Evolutionary conservation across 345 rosid species (phyloP).

Genomic region (Iberis pinnata): DNA sequence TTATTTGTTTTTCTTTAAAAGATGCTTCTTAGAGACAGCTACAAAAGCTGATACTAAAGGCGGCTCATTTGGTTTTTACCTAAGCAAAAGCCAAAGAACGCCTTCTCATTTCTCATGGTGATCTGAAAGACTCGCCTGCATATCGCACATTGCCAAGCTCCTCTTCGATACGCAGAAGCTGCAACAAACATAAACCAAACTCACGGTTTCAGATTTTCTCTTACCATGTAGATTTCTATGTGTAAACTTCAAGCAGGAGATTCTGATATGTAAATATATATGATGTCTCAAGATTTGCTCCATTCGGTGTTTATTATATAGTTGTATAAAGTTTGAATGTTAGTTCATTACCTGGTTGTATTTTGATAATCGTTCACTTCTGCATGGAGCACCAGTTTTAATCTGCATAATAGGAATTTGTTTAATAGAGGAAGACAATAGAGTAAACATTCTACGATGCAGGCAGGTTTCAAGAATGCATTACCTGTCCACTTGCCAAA

Average conservation of each 20-base stretch:
- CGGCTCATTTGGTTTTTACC: slow-evolving; percentile 7
- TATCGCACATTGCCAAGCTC: slow-evolving; percentile 81
- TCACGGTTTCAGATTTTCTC: neutral
- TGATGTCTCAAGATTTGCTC: slow-evolving; percentile 5
- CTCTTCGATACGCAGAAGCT: slow-evolving; percentile 97
- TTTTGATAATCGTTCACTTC: slow-evolving; percentile 93
- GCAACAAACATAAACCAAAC: slow-evolving; percentile 28
- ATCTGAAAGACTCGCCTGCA: slow-evolving; percentile 85
- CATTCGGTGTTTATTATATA: neutral
- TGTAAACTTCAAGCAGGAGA: neutral
- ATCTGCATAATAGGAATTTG: slow-evolving; percentile 43
- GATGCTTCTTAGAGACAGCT: slow-evolving; percentile 3
- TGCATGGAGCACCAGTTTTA: slow-evolving; percentile 98
- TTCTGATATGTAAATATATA: no score
- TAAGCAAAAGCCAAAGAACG: slow-evolving; percentile 5
- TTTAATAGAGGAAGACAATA: neutral
- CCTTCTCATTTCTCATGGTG: slow-evolving; percentile 43
- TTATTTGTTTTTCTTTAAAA: neutral
- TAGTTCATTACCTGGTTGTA: slow-evolving; percentile 74
- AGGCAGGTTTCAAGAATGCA: neutral
- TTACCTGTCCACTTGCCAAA: slow-evolving; percentile 94
- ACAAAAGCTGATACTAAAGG: slow-evolving; percentile 15
- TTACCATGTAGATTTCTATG: no score
- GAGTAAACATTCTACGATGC: slow-evolving; percentile 1
- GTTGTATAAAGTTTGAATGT: slow-evolving; percentile 1